These are phyloP conservation scores for Curvularia spicifera DNA, from an alignment of 2,329 filamentous ascomycete genomes.

Conservation along the genomic window DNA sequence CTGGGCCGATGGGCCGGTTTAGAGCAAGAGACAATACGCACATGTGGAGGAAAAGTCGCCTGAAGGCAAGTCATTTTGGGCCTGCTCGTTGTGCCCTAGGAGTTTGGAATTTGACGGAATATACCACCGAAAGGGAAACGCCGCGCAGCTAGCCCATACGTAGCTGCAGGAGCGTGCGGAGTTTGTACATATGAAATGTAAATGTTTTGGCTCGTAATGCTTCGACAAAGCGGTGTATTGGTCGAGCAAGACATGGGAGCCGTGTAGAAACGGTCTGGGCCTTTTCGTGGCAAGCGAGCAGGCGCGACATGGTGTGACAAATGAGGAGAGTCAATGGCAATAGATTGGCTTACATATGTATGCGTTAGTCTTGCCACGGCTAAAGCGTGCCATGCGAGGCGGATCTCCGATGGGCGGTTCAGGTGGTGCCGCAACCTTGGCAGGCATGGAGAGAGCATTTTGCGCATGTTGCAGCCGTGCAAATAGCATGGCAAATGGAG, in stretches of 20 bases:
- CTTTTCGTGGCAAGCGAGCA: not conserved
- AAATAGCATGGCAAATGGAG: slow-evolving; percentile 3
- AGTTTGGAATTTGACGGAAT: slow-evolving; percentile 3
- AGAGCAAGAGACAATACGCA: slow-evolving; percentile 2
- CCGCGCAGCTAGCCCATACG: not conserved
- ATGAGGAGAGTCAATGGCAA: not conserved
- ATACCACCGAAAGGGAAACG: not conserved
- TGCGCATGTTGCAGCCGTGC: slow-evolving; percentile 2
- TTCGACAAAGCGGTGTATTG: not conserved
- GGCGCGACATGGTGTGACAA: not conserved
- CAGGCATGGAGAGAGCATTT: slow-evolving; percentile 6
- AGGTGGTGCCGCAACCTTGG: not conserved
- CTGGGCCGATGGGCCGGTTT: slow-evolving; percentile 8
- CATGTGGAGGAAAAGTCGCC: slow-evolving; percentile 1
- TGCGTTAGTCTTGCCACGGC: not conserved
- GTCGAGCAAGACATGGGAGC: not conserved
- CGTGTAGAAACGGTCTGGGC: not conserved
- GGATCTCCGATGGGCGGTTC: not conserved
- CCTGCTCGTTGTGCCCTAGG: not conserved
- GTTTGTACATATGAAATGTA: slow-evolving; percentile 14
- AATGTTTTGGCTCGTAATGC: not conserved
- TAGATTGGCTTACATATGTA: not conserved
- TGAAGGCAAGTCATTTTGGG: slow-evolving; percentile 2
- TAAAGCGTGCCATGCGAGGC: not conserved
- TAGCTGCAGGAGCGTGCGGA: slow-evolving; percentile 1